Evolutionary conservation across 768 basidiomycete species (phyloP), one percentile per base, ranked within the genome.

Genomic region (Lentinula raphanica): DNA sequence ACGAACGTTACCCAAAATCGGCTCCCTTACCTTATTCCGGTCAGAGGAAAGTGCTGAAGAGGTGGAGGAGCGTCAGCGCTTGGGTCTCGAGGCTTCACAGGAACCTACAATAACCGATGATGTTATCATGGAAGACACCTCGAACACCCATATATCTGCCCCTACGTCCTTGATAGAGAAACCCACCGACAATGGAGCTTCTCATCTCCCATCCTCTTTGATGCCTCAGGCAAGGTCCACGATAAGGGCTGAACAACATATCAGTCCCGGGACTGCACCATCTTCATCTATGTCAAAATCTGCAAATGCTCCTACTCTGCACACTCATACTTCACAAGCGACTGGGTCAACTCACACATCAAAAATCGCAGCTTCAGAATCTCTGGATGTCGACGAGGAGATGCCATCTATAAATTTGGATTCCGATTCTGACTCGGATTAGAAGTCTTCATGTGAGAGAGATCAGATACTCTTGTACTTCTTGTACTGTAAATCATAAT

Each of bases 341-440:
- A 38, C 6, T 31, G 23, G 38, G 29, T 5, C 28, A 35, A 45
- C 19, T 19, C 9, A 39, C 6, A n/a, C 17, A n/a, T 15, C 17
- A 8, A 21, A 35, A 19, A 11, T 25, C 15, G 11, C 35, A 11
- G 13, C 46, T 49, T 38, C n/a, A 25, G 44, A 56, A 13, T 15
- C 12, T 27, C 12, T 46, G 3, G 87, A 90, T 13, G 79, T 80
- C n/a, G 87, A 89, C 61, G 86, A 86, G 60, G 82, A 83, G 46
- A 85, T 94, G 76, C 92, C 92, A 2, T 65, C 76, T 11, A 92
- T 94, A 36, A 81, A 92, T 67, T 74, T 91, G 75, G 84, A 79
- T 39, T 92, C 91, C 1, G 91, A 93, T 69, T 88, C 90, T 3
- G 92, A 92, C 40, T 74, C 73, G 31, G 81, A 80, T 6, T 32